Conservation (phyloP, 306 rosid genomes). For the Ormosia semicastrata region DNA sequence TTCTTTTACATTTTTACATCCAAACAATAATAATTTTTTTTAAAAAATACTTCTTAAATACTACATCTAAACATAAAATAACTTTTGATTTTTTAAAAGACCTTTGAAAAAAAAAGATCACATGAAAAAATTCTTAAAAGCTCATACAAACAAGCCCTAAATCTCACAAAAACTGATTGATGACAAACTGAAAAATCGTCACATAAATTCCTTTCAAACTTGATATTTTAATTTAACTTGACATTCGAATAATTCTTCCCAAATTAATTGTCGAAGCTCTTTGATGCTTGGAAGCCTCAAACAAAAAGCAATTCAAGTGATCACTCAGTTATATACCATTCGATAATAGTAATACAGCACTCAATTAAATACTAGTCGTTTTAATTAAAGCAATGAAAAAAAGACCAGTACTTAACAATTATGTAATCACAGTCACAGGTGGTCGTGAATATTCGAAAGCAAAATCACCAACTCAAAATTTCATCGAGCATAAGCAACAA, state of each 20-base stretch:
- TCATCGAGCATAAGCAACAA: slow-evolving; percentile 9
- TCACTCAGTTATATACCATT: neutral
- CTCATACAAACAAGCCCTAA: no score
- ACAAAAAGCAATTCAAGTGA: neutral
- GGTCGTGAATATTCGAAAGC: slow-evolving; percentile 8
- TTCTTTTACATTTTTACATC: no score
- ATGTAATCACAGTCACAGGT: neutral
- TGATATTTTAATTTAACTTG: neutral
- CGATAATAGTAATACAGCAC: neutral
- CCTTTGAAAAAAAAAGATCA: no score
- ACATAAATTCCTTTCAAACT: neutral
- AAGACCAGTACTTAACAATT: neutral
- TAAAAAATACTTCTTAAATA: no score
- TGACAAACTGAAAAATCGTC: neutral
- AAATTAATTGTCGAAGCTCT: neutral
- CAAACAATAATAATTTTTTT: no score
- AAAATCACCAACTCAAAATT: slow-evolving; percentile 14
- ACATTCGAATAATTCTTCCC: neutral
- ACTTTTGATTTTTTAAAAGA: no score
- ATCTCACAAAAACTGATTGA: neutral
- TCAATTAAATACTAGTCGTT: neutral
- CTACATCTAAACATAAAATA: no score
- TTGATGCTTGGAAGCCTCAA: neutral
- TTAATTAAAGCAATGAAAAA: neutral
- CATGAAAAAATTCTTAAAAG: no score